Evolutionary conservation across 2,329 filamentous ascomycete species (phyloP).

Genomic region (Diplodia corticola): DNA sequence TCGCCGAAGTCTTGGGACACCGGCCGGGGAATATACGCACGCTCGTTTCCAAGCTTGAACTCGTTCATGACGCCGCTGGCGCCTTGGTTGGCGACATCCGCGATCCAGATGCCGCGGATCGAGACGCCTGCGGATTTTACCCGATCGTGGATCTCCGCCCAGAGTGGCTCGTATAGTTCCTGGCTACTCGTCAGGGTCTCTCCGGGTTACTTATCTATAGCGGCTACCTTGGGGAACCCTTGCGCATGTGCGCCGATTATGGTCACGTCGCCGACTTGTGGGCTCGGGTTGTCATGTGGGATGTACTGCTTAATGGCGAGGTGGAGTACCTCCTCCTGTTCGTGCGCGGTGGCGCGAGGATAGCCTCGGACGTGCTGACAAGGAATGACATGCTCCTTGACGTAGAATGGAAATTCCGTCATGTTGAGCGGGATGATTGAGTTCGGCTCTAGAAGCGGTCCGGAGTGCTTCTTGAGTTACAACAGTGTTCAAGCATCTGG

Average conservation of each 20-base stretch:
- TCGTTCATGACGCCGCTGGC: constrained; percentile 78
- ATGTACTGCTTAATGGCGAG: constrained; percentile 87
- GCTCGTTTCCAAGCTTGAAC: constrained; percentile 75
- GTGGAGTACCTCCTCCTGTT: constrained; percentile 72
- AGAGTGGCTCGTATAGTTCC: constrained; percentile 91
- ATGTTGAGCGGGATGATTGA: no score
- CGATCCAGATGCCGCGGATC: constrained; percentile 84
- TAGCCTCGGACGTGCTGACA: constrained; percentile 82
- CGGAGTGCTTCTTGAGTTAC: no score
- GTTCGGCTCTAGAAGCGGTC: no score
- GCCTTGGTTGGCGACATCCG: constrained; percentile 82
- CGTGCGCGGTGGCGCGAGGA: constrained; percentile 66
- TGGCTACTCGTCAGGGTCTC: constrained; percentile 36
- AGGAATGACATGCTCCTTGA: constrained; percentile 70
- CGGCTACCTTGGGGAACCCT: constrained; percentile 78
- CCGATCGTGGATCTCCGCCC: constrained; percentile 74
- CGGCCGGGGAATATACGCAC: constrained; percentile 49
- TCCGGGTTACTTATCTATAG: neutral
- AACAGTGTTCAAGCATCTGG: no score
- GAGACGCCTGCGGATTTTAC: constrained; percentile 62
- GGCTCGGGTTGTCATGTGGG: constrained; percentile 67
- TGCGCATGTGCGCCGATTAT: constrained; percentile 88
- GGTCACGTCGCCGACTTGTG: constrained; percentile 75
- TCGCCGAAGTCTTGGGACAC: no score
- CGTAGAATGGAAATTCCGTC: constrained; percentile 54